A percentile compares a stretch with the other conserved stretches of the same genome.
phyloP scores from a whole-genome alignment of 768 basidiomycete species.

The Hygrocybe punicea region DNA sequence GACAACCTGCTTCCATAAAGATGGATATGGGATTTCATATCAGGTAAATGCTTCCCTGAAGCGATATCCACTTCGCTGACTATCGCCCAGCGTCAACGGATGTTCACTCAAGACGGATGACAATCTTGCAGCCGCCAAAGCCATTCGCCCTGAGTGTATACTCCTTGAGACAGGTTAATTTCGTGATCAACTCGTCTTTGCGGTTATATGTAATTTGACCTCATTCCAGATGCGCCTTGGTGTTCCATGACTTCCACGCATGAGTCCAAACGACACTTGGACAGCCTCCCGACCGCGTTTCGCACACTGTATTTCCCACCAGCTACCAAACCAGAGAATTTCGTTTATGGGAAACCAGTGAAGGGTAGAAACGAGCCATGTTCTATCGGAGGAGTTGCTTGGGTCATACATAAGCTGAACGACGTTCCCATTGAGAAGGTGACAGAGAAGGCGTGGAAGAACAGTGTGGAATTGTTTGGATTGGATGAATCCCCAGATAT shows the following conservation, averaged over 20 bases:
- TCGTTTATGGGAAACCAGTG: constrained; percentile 54
- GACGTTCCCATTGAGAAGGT: constrained; percentile 52
- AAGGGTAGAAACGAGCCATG: constrained; percentile 78
- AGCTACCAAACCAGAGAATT: constrained; percentile 54
- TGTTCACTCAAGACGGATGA: constrained; percentile 73
- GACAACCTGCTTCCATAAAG: constrained; percentile 33
- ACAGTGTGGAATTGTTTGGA: constrained; percentile 59
- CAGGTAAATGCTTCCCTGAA: constrained; percentile 32
- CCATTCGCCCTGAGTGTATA: constrained; percentile 56
- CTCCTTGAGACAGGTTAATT: constrained; percentile 70
- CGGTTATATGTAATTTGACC: not conserved
- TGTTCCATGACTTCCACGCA: constrained; percentile 67
- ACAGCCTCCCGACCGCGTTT: constrained; percentile 45
- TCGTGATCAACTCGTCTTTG: not conserved
- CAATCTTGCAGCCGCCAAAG: constrained; percentile 53
- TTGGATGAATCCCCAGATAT: constrained; percentile 33
- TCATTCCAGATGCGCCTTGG: constrained; percentile 60
- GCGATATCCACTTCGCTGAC: not conserved
- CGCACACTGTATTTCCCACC: constrained; percentile 50
- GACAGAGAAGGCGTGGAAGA: constrained; percentile 56
- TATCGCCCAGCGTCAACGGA: constrained; percentile 55
- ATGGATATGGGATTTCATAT: constrained; percentile 72
- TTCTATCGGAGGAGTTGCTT: constrained; percentile 65
- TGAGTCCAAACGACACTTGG: constrained; percentile 52
- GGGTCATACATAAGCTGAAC: constrained; percentile 55